Evolutionary conservation across 306 rosid genomes (phyloP).

Genomic region (Carpinus fangiana): DNA sequence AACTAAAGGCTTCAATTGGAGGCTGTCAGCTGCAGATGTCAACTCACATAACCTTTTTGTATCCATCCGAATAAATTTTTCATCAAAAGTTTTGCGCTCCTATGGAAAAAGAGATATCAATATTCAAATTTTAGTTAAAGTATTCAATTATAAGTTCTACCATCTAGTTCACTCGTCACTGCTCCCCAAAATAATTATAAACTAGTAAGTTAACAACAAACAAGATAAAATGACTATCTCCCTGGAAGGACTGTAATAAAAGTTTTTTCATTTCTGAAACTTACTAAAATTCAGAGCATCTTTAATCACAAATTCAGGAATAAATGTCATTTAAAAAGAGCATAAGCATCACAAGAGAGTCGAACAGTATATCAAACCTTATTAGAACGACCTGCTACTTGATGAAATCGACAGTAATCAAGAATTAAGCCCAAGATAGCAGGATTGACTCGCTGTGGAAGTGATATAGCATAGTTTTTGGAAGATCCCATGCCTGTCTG

Average conservation of each 20-base stretch:
- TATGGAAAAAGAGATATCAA: conserved; percentile 31
- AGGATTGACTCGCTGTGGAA: conserved; percentile 82
- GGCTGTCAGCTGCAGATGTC: conserved; percentile 90
- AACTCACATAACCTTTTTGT: conserved; percentile 81
- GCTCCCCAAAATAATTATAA: conserved; percentile 7
- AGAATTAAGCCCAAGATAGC: conserved; percentile 77
- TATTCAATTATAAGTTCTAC: conserved; percentile 19
- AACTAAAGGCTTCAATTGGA: conserved; percentile 86
- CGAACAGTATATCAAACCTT: conserved; percentile 50
- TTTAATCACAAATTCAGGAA: not conserved
- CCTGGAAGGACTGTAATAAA: not conserved
- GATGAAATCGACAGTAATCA: conserved; percentile 86
- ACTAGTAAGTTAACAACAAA: conserved; percentile 12
- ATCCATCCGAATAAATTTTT: conserved; percentile 72
- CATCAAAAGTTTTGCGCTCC: conserved; percentile 79
- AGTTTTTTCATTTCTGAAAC: not conserved
- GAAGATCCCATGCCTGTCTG: conserved; percentile 86
- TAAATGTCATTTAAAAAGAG: not conserved
- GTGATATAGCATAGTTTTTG: conserved; percentile 79
- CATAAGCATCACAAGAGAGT: conserved; percentile 18
- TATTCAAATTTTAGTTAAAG: conserved; percentile 31
- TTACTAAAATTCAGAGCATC: not conserved
- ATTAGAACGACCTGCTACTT: conserved; percentile 79
- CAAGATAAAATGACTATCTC: conserved; percentile 9
- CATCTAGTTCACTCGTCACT: conserved; percentile 22